Base-by-base conservation (phyloP, 441 rosid species). In the Pelargonium fulgidum region DNA sequence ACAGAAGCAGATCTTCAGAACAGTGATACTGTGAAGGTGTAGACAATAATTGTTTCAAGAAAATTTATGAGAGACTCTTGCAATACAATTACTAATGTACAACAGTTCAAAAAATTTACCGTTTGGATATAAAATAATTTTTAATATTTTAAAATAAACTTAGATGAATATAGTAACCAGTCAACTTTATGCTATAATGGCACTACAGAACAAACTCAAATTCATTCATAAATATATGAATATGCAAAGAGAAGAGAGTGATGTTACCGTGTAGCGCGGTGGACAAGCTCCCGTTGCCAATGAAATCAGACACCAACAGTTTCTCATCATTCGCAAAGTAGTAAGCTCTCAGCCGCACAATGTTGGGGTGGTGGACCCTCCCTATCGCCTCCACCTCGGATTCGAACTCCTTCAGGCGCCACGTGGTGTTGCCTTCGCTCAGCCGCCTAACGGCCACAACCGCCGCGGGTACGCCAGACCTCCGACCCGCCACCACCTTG, bases 261-360 rank as follows among this genome's bases (percentile, higher is more conserved):
- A 48, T 48, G 54, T 48, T 61, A 93, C 99, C 97, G 85, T 81
- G 77, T 12, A 91, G 87, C 64, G 96, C 97, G 50, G 73, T 82
- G 20, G 90, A 87, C 79, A 93, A 81, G 64, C 87, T 93, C 74
- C 99, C 99, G 74, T 89, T 89, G 67, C 92, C 84, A 77, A 93
- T 82, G 52, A 87, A 93, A 73, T 93, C 97, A 77, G 87, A 86
- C 45, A 93, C 89, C 56, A 93, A 87, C 26, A 93, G 93, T 81
- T 93, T 93, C 77, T 93, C 99, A 72, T 93, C 96, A 9, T 93
- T 81, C 22, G 99, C 97, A 96, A 97, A 93, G 72, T 93, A 93
- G 70, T 93, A 93, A 69, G 96, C 99, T 76, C 97, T 81, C 58
- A 93, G 71, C 75, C 80, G 86, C 69, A 93, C 96, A 1, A 93